Evolutionary conservation across 805 yeast species (phyloP), one percentile per base, ranked within the genome.

Genomic region (Kluyveromyces nonfermentans): DNA sequence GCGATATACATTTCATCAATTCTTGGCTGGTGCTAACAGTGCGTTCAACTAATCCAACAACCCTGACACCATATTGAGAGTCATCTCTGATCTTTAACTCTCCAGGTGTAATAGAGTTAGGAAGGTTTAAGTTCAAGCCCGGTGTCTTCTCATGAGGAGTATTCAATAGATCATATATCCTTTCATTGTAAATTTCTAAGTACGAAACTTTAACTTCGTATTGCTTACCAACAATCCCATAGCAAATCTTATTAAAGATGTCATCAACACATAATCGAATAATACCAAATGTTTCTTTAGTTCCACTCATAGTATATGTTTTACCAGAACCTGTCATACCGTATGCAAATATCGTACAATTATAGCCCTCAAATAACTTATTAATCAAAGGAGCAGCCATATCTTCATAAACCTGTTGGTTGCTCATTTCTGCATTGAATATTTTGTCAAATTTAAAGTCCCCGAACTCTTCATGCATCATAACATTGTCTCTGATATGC

Each of bases 321-420:
- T 87, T 87, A 9, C 96, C 96, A 1, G 94, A 82, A 0, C 96
- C 96, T 0, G 96, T 87, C 87, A 85, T 85, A 31, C 96, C 96
- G 56, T 87, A 87, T 0, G 97, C 97, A 60, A 90, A 87, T 1
- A 89, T 78, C 0, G 96, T 88, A 14, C 89, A 89, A 56, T 87
- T 87, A 61, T 67, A 89, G 0, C 96, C 96, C 14, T 79, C 80
- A 53, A 72, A 71, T 48, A 75, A 78, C 59, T 72, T 76, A 49
- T 57, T 67, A 33, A 72, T 79, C 61, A 73, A 72, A 31, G 69
- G 77, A 51, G 56, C 71, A 39, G 77, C 94, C 40, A 70, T 68
- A 12, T 62, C 60, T 16, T 65, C 65, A 59, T 85, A 90, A 2
- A 90, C 85, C 17, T 74, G 73, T 4, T 56, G 49, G 59, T 86